These are phyloP conservation scores for Yamadazyma buinensis DNA, from an alignment of 1,139 yeast species.

Conservation along the genomic window DNA sequence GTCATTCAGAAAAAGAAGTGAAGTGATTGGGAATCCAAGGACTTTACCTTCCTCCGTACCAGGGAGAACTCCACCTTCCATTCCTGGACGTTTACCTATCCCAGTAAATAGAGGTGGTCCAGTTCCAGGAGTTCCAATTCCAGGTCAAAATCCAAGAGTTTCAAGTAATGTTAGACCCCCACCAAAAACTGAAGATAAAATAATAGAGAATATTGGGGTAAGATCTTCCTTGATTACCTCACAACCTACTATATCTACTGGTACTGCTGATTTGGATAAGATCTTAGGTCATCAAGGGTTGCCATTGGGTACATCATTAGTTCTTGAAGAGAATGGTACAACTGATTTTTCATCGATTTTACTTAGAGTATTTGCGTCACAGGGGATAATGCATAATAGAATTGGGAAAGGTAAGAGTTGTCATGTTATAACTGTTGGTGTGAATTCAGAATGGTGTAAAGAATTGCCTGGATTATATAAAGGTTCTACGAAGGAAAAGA, in stretches of 20 bases:
- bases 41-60: neutral
- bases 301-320: constrained; percentile 69
- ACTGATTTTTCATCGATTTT: constrained; percentile 85
- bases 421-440: constrained; percentile 68
- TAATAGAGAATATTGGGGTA: constrained; percentile 4
- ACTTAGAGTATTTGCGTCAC: constrained; percentile 69
- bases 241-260: constrained; percentile 74
- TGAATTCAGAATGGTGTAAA: constrained; percentile 57
- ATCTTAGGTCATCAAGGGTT: constrained; percentile 79
- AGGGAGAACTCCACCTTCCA: constrained; percentile 13
- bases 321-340: constrained; percentile 81
- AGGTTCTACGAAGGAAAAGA: constrained; percentile 65
- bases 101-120: constrained; percentile 7
- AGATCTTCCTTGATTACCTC: constrained; percentile 77
- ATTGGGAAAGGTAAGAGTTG: constrained; percentile 35
- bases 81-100: constrained; percentile 9
- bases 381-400: constrained; percentile 73
- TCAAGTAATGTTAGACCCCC: too few species aligned
- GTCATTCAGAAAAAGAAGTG: constrained; percentile 74
- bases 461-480: constrained; percentile 79
- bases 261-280: constrained; percentile 70
- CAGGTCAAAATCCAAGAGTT: too few species aligned
- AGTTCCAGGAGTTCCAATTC: constrained; percentile 9
- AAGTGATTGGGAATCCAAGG: constrained; percentile 32
- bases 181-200: too few species aligned